Evolutionary conservation across 2,329 filamentous ascomycete species (phyloP).

Genomic region (Chalaropsis ovoidea): DNA sequence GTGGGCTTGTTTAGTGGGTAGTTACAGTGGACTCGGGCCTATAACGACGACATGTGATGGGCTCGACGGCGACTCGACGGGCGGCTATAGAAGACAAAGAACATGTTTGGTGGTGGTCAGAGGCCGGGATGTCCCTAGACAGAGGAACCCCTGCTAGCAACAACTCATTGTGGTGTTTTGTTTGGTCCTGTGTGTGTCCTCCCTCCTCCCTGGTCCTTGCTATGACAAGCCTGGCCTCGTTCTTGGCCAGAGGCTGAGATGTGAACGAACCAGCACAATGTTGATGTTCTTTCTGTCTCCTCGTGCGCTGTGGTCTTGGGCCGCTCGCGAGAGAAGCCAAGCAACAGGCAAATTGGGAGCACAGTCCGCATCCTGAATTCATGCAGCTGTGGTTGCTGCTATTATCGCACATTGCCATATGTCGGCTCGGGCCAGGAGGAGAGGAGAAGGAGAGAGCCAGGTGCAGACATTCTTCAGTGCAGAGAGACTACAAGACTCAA

Average conservation of each 20-base stretch:
- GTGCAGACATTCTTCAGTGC: background rate
- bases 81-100: too few species aligned
- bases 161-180: background rate
- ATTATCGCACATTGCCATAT: background rate
- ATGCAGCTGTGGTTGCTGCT: background rate
- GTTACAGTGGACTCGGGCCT: background rate
- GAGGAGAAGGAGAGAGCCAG: background rate
- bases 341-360: background rate
- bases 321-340: background rate
- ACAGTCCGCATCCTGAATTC: slow-evolving; percentile 7
- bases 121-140: too few species aligned
- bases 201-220: slow-evolving; percentile 3
- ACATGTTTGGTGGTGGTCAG: too few species aligned
- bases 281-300: background rate
- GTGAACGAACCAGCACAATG: background rate
- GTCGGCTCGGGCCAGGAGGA: background rate
- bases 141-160: background rate
- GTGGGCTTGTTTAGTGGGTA: slow-evolving; percentile 1
- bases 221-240: background rate
- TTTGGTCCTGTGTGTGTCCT: background rate
- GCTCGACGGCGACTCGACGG: too few species aligned
- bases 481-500: background rate
- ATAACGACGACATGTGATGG: too few species aligned
- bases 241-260: background rate
- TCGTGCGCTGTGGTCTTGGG: background rate